A percentile compares a stretch with the other conserved stretches of the same genome.
These are phyloP conservation scores for Simmondsia chinensis DNA, from an alignment of 148 eudicot genomes.

Conservation along the genomic window DNA sequence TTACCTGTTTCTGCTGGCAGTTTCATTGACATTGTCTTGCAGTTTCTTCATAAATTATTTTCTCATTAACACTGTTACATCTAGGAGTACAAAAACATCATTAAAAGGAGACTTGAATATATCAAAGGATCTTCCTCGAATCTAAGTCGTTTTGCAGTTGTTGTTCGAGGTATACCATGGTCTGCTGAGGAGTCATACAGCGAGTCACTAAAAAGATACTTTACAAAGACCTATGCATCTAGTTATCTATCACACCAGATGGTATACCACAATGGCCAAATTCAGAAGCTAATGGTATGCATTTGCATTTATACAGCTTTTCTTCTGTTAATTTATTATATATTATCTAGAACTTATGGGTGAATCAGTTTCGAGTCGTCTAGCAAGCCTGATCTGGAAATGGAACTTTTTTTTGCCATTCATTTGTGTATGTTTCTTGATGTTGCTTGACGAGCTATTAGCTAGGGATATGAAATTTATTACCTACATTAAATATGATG, in stretches of 20 bases:
- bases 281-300: slow-evolving; percentile 77
- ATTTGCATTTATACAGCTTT: not conserved
- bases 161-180: slow-evolving; percentile 89
- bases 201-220: slow-evolving; percentile 42
- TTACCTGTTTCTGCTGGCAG: not conserved
- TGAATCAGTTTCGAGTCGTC: too few species aligned
- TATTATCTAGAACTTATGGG: too few species aligned
- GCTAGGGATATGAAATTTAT: too few species aligned
- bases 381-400: too few species aligned
- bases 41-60: not conserved
- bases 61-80: slow-evolving; percentile 3
- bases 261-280: slow-evolving; percentile 58
- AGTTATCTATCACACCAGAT: slow-evolving; percentile 81
- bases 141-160: slow-evolving; percentile 68
- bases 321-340: not conserved
- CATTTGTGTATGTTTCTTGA: too few species aligned
- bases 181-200: slow-evolving; percentile 60
- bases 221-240: slow-evolving; percentile 51
- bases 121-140: slow-evolving; percentile 35
- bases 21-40: not conserved
- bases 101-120: slow-evolving; percentile 52
- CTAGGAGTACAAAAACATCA: slow-evolving; percentile 71
- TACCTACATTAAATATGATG: too few species aligned
- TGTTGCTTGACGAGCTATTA: too few species aligned
- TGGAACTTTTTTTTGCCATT: too few species aligned